Conservation (phyloP, 2,329 filamentous ascomycete genomes). For the Aspergillus phoenicis region DNA sequence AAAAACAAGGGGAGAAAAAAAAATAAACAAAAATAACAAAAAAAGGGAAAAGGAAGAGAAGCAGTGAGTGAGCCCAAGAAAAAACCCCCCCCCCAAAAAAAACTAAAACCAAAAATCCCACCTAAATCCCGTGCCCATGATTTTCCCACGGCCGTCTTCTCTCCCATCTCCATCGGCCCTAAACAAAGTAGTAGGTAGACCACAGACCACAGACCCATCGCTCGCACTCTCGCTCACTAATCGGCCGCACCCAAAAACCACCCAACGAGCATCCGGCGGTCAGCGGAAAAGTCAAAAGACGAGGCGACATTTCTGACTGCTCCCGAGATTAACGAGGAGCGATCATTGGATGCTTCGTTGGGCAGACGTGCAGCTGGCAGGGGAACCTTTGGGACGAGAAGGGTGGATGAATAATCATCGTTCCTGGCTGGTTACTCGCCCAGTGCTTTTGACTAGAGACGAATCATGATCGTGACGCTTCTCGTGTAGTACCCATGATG, state of each 20-base stretch:
- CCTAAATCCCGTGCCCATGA: constrained; percentile 6
- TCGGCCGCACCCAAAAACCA: constrained; percentile 7
- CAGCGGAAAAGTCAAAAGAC: constrained; percentile 33
- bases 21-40: constrained; percentile 5
- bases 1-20: constrained; percentile 3
- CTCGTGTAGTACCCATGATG: constrained; percentile 2
- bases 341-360: constrained; percentile 43
- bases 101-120: constrained; percentile 10
- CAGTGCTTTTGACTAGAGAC: constrained; percentile 11
- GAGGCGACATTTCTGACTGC: constrained; percentile 36
- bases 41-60: constrained; percentile 4
- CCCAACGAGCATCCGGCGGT: constrained; percentile 26
- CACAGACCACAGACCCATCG: constrained; percentile 14
- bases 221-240: constrained; percentile 10
- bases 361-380: constrained; percentile 36
- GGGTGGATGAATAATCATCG: constrained; percentile 9
- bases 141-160: neutral
- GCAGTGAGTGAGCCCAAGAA: neutral
- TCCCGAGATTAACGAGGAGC: constrained; percentile 31
- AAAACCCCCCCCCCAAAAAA: neutral
- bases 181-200: neutral
- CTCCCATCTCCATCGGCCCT: constrained; percentile 1
- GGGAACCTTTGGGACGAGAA: constrained; percentile 19
- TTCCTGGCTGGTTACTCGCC: constrained; percentile 12
- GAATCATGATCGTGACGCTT: constrained; percentile 12